Conservation (phyloP, 495 filamentous ascomycete species). For the Xylaria cubensis region DNA sequence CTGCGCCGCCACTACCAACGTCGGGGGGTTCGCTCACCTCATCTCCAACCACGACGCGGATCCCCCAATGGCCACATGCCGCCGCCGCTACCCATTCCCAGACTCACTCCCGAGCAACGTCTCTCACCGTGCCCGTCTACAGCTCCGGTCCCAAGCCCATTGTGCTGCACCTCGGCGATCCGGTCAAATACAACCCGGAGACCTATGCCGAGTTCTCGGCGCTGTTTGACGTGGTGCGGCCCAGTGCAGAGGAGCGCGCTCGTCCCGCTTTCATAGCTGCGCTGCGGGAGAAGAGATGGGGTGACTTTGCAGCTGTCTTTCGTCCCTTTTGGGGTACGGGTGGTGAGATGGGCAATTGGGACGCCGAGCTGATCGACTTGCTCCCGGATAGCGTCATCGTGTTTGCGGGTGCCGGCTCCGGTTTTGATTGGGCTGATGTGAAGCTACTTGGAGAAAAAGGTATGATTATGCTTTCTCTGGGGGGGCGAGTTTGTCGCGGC, state of each 20-base stretch:
- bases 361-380: slow-evolving; percentile 69
- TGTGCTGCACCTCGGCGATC: slow-evolving; percentile 73
- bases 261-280: slow-evolving; percentile 67
- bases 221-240: slow-evolving; percentile 65
- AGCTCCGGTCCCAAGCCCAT: slow-evolving; percentile 38
- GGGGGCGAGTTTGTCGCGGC: background rate
- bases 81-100: background rate
- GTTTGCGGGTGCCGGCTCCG: slow-evolving; percentile 75
- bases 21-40: slow-evolving; percentile 25
- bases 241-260: slow-evolving; percentile 55
- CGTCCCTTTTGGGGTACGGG: slow-evolving; percentile 77
- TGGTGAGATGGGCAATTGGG: slow-evolving; percentile 80
- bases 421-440: slow-evolving; percentile 80
- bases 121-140: slow-evolving; percentile 31
- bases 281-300: slow-evolving; percentile 68
- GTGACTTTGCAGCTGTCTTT: slow-evolving; percentile 75
- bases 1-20: slow-evolving; percentile 41
- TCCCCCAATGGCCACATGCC: slow-evolving; percentile 15
- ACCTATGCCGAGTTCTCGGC: slow-evolving; percentile 62
- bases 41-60: slow-evolving; percentile 32
- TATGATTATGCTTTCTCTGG: slow-evolving; percentile 44
- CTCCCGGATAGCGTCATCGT: slow-evolving; percentile 70
- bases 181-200: slow-evolving; percentile 69
- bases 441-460: slow-evolving; percentile 69
- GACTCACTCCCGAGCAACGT: slow-evolving; percentile 19